Base-by-base conservation (phyloP, 176 grass and related monocot species). In the Tillandsia fasciculata region DNA sequence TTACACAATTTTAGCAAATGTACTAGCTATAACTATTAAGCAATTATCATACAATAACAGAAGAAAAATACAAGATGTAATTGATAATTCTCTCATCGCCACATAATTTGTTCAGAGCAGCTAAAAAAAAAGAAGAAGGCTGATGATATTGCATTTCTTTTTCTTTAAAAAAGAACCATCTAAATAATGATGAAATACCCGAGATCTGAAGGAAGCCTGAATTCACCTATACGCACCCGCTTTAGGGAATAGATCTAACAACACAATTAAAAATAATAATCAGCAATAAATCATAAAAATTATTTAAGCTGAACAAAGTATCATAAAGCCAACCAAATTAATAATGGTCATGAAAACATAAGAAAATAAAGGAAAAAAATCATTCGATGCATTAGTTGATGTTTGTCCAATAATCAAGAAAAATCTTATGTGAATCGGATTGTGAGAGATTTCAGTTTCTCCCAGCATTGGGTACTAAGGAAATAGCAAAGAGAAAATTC, bases 201-300 rank as follows among this genome's bases (percentile, higher is more conserved):
- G 15, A 92, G 81, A 78, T 92, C 89, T 72, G 89, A 75, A 12
- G 94, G 89, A 73, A 97, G 86, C 68, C 87, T 85, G 84, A 92
- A 86, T 79, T 77, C 70, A 73, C 89, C 89, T 67, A 97, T 77
- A 26, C 89, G 73, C 73, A 97, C 77, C 65, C 84, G 87, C 81
- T 97, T 97, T 79, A 97, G 56, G 5, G 86, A 81, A 28, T 92
- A 81, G 65, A 97, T 79, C 93, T 97, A 77, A 1, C 23, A 81
- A 54, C 64, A 79, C 17, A 49, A 74, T 26, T 48, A 77, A 71
- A 59, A 66, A 84, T 84, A 14, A 26, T 28, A 12, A 8, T 63
- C 13, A 28, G 68, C 2, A 72, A 70, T 50, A 76, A 12, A 4
- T 47, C 2, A 28, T 54, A 26, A 75, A 17, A 57, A 23, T 61